Evolutionary conservation across 495 filamentous ascomycete species (phyloP), one percentile per base, ranked within the genome.

Genomic region (Tuber indicum): DNA sequence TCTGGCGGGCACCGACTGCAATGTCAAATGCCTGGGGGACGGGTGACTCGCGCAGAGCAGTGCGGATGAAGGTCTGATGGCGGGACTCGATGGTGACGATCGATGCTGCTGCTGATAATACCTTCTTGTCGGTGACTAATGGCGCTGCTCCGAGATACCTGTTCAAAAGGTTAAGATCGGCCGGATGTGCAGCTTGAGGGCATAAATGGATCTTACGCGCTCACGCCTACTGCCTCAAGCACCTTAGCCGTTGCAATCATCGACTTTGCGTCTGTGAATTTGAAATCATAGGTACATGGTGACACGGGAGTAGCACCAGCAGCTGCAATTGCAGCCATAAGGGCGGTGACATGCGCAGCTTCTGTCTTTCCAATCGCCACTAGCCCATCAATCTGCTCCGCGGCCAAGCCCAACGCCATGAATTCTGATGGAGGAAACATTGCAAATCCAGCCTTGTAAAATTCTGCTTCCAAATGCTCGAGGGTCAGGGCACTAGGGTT

Each of bases 241-340:
- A 90, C 84, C 66, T 87, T 86, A 39, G 89, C 90, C 4, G 88
- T 90, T 47, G 84, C 87, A 46, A 91, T 86, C 89, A 91, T 90
- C 75, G 84, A 85, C 39, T 86, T 84, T 45, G 89, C 89, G 81
- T 88, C 85, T 46, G 89, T 89, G 82, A 90, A 88, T 78, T 86
- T 87, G 76, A 91, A 91, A 85, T 91, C 86, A 85, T 91, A 91
- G 72, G 84, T 84, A 86, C 89, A 91, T 0, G 87, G 86, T 84
- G 88, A 82, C 17, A 91, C 89, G 17, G 89, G 89, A 78, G 86
- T 83, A 74, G 86, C 85, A 71, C 88, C 89, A 70, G 87, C 86
- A 39, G 85, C 84, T 21, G 87, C 86, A 81, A 91, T 88, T 74
- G 88, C 86, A 69, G 84, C 83, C 76, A 87, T 87, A 7, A 91